Evolutionary conservation across 805 yeast genomes (phyloP).

Genomic region (Starmerella asiatica): DNA sequence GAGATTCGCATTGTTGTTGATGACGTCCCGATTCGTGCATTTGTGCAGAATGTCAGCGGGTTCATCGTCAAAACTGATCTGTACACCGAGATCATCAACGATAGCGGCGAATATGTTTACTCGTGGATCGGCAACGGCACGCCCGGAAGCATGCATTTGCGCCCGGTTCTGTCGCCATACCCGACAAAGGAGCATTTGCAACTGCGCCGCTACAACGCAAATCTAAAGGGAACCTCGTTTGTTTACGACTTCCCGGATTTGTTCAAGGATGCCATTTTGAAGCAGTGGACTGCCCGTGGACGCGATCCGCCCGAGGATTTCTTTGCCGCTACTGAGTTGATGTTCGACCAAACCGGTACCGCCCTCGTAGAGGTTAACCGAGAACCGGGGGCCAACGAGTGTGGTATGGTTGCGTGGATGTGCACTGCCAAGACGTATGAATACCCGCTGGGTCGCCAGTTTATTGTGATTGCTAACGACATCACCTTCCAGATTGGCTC

Average conservation of each 20-base stretch:
- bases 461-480: constrained; percentile 88
- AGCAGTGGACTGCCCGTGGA: constrained; percentile 56
- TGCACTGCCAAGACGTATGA: constrained; percentile 88
- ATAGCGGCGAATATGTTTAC: constrained; percentile 93
- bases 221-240: constrained; percentile 93
- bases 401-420: constrained; percentile 97
- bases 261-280: constrained; percentile 79
- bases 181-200: constrained; percentile 97
- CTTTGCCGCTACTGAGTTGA: constrained; percentile 69
- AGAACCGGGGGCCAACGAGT: constrained; percentile 89
- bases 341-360: constrained; percentile 64
- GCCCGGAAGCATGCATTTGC: constrained; percentile 95
- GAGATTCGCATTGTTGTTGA: constrained; percentile 93
- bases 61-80: constrained; percentile 92
- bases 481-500: constrained; percentile 98
- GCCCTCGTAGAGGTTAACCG: constrained; percentile 76
- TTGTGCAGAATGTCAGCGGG: constrained; percentile 92
- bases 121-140: constrained; percentile 63
- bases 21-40: constrained; percentile 92
- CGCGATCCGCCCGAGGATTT: constrained; percentile 47
- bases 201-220: constrained; percentile 98
- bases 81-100: constrained; percentile 85
- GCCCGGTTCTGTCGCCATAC: constrained; percentile 90
- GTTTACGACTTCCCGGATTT: constrained; percentile 98
- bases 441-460: constrained; percentile 90